Percentiles rank a stretch among this genome's conserved stretches.
Conservation (phyloP, 306 rosid genomes). For the Sechiopsis laciniata region DNA sequence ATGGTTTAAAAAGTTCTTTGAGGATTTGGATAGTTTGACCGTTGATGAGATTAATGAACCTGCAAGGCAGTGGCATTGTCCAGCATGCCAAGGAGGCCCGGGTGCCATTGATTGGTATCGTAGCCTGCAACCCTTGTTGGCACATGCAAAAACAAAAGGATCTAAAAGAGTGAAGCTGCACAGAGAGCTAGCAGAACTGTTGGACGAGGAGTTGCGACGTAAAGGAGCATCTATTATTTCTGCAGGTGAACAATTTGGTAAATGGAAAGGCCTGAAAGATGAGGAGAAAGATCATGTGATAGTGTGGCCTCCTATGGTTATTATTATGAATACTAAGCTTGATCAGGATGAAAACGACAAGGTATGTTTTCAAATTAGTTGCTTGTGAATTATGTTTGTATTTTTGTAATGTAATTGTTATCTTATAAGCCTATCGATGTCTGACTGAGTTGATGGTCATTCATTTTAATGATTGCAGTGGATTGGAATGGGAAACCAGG, state of each 20-base stretch:
- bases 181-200: constrained; percentile 56
- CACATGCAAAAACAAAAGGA: constrained; percentile 86
- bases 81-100: constrained; percentile 82
- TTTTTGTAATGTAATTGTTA: background rate
- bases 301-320: constrained; percentile 86
- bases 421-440: background rate
- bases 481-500: constrained; percentile 77
- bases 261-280: constrained; percentile 65
- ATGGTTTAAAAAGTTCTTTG: constrained; percentile 56
- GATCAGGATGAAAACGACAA: constrained; percentile 62
- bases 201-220: constrained; percentile 64
- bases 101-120: constrained; percentile 85
- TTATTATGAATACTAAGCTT: constrained; percentile 63
- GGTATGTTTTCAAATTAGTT: constrained; percentile 33
- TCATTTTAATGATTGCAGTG: constrained; percentile 33
- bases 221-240: constrained; percentile 64
- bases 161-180: constrained; percentile 59
- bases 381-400: background rate
- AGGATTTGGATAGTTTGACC: constrained; percentile 45
- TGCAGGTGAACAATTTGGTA: constrained; percentile 67
- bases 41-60: constrained; percentile 47
- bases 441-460: constrained; percentile 19
- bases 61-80: constrained; percentile 84
- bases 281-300: constrained; percentile 68
- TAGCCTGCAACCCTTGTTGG: constrained; percentile 72